Percentiles rank a stretch among this genome's conserved stretches.
These are phyloP conservation scores for Candida sp. DNA, from an alignment of 1,139 yeast species.

Conservation along the genomic window DNA sequence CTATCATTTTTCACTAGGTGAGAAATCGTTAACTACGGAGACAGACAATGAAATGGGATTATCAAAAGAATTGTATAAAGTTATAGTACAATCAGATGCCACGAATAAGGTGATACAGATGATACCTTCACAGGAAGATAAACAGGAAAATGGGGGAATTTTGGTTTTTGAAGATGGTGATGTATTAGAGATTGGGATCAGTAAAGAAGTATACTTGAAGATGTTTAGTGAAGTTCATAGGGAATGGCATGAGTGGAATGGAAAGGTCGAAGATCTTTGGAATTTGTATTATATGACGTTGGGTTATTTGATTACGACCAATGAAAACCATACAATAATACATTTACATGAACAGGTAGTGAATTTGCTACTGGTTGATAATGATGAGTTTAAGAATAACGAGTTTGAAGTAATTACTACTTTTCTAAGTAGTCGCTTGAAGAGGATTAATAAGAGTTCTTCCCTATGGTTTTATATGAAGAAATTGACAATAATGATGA, in stretches of 20 bases:
- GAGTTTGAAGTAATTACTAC: constrained; percentile 32
- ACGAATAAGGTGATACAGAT: constrained; percentile 20
- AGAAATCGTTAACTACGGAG: not conserved
- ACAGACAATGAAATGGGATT: constrained; percentile 3
- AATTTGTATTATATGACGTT: constrained; percentile 22
- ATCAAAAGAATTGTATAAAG: constrained; percentile 11
- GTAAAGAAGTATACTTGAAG: constrained; percentile 25
- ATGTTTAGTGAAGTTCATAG: constrained; percentile 34
- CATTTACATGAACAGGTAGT: constrained; percentile 26
- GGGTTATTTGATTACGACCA: constrained; percentile 36
- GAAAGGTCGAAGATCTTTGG: constrained; percentile 3
- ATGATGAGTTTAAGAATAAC: constrained; percentile 10
- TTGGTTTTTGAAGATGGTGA: constrained; percentile 12
- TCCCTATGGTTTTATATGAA: constrained; percentile 37
- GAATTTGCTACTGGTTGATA: constrained; percentile 9
- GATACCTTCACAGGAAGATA: constrained; percentile 12
- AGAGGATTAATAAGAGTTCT: constrained; percentile 41
- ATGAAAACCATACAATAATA: constrained; percentile 37
- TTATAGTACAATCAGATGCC: constrained; percentile 9
- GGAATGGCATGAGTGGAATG: constrained; percentile 21
- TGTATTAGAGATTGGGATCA: constrained; percentile 31
- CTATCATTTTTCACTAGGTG: not conserved
- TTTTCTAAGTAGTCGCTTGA: constrained; percentile 29
- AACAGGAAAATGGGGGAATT: constrained; percentile 3
- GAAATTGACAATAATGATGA: constrained; percentile 20